These are phyloP conservation scores for Phlegmacium glaucopus DNA, from an alignment of 768 basidiomycete genomes.

Conservation along the genomic window DNA sequence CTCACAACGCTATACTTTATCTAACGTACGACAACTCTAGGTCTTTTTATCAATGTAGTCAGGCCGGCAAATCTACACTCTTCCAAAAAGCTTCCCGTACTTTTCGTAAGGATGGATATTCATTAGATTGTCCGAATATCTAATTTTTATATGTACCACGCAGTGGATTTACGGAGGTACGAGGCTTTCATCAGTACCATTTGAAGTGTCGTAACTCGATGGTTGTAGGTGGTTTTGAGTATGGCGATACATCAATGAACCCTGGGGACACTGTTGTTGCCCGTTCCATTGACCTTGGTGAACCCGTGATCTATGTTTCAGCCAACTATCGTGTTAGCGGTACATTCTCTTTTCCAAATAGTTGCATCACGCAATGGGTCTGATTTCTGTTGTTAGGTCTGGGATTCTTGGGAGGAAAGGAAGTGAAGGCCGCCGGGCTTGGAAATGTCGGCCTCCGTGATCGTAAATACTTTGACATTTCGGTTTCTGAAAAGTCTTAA, in stretches of 20 bases:
- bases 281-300: conserved; percentile 25
- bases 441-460: conserved; percentile 51
- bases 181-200: neutral
- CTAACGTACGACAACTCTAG: conserved; percentile 12
- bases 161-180: conserved; percentile 34
- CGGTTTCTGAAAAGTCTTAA: neutral
- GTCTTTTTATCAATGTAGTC: conserved; percentile 41
- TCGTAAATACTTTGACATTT: conserved; percentile 28
- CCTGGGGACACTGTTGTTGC: conserved; percentile 26
- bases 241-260: conserved; percentile 21
- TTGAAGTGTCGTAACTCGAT: neutral
- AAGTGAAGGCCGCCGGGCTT: conserved; percentile 33
- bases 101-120: conserved; percentile 29
- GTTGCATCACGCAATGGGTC: neutral
- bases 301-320: conserved; percentile 36
- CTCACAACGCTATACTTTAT: neutral
- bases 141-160: neutral
- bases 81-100: conserved; percentile 34
- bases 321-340: conserved; percentile 37
- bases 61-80: conserved; percentile 24
- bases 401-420: conserved; percentile 39
- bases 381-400: conserved; percentile 19
- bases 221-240: conserved; percentile 26
- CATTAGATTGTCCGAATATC: conserved; percentile 9
- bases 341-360: conserved; percentile 12